Evolutionary conservation across 345 rosid genomes (phyloP).

Genomic region (Trapa bicornis): DNA sequence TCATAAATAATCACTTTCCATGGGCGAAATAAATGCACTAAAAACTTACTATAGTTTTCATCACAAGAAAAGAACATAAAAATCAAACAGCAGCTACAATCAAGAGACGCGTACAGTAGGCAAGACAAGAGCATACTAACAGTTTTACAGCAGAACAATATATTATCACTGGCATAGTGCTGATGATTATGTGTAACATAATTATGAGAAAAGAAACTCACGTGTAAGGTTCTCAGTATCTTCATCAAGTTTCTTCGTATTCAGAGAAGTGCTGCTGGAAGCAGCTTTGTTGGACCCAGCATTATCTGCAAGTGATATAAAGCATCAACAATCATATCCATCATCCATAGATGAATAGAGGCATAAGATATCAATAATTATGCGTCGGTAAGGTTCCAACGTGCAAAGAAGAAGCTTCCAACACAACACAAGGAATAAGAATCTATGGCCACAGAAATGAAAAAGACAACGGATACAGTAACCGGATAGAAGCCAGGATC

Average conservation of each 20-base stretch:
- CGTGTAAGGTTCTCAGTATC: conserved; percentile 78
- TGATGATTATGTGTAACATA: neutral
- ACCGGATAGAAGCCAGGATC: too few species aligned
- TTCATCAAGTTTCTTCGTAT: conserved; percentile 92
- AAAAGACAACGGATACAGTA: too few species aligned
- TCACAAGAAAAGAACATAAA: neutral
- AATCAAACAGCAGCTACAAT: neutral
- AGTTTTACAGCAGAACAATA: neutral
- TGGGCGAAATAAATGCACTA: neutral
- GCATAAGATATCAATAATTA: too few species aligned
- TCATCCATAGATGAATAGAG: neutral
- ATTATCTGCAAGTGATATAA: conserved; percentile 34
- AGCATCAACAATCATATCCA: neutral
- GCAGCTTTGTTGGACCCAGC: conserved; percentile 93
- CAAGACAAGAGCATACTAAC: neutral
- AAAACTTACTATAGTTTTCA: neutral
- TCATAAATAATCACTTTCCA: neutral
- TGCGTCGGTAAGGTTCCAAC: too few species aligned
- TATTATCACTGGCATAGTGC: neutral
- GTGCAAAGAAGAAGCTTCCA: too few species aligned
- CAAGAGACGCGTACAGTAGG: neutral
- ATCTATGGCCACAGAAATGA: too few species aligned
- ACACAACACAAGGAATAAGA: too few species aligned
- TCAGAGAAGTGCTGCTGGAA: conserved; percentile 78
- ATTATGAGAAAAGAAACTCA: conserved; percentile 19